Conservation (phyloP, 495 filamentous ascomycete species). For the Penicillium atrosanguineum region DNA sequence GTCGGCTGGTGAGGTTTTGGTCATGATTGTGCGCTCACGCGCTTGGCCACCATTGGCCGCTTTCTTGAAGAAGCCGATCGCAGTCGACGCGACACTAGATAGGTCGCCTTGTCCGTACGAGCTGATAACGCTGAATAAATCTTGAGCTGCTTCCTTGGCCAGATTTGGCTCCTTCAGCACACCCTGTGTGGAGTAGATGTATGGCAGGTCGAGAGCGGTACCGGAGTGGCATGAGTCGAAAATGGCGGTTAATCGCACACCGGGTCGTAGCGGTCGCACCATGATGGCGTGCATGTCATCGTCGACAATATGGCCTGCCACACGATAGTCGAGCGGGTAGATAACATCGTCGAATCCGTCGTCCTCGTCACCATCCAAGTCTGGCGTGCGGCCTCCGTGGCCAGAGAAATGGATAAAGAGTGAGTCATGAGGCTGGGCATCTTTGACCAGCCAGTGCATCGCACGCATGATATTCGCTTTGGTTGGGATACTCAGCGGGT, state of each 20-base stretch:
- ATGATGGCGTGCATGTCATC: constrained; percentile 98
- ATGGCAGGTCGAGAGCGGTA: constrained; percentile 92
- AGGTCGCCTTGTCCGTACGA: constrained; percentile 87
- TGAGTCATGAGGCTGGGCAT: constrained; percentile 91
- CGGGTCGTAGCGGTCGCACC: constrained; percentile 78
- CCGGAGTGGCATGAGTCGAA: constrained; percentile 99
- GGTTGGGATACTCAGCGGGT: constrained; percentile 90
- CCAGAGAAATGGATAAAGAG: constrained; percentile 98
- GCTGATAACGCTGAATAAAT: constrained; percentile 80
- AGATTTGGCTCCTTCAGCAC: constrained; percentile 97
- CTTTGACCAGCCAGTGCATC: constrained; percentile 98
- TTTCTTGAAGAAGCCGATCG: constrained; percentile 90
- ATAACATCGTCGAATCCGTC: constrained; percentile 98
- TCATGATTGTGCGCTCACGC: constrained; percentile 70
- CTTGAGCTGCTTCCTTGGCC: constrained; percentile 94
- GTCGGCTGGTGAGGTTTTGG: constrained; percentile 92
- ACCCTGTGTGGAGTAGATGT: constrained; percentile 93
- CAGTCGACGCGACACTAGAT: constrained; percentile 72
- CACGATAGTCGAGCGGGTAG: constrained; percentile 91
- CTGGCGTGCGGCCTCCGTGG: constrained; percentile 92
- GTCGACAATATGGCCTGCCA: constrained; percentile 89
- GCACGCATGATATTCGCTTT: constrained; percentile 92
- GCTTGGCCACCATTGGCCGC: constrained; percentile 77
- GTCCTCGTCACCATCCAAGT: constrained; percentile 92
- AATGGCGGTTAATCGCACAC: constrained; percentile 91